Base-by-base conservation (phyloP, 2,329 filamentous ascomycete species). In the Clarireedia homoeocarpa region DNA sequence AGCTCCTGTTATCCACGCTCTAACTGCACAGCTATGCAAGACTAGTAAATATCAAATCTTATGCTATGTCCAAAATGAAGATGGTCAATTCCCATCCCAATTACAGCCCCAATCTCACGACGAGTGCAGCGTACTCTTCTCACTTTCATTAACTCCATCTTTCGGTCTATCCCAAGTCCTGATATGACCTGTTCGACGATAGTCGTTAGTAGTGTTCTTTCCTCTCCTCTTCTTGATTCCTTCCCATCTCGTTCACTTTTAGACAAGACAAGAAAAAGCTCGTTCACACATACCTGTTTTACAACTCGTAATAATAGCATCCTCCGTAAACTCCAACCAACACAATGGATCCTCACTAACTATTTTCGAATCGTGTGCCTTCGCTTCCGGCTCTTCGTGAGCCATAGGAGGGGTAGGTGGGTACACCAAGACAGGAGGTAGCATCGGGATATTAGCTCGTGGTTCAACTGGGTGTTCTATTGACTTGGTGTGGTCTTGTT, bases 291-390 rank as follows among this genome's bases (percentile, higher is more conserved):
- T 76, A 95, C 92, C 92, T 73, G 85, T 88, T 69, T 90, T 88
- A 73, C 91, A 96, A 63, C 89, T 90, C 38, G 91, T 96, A 67
- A 97, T 85, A 63, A 99, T 96, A 61, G 87, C 87, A 65, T 95
- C 86, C 69, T 96, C 87, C 54, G 92, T 91, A 66, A 99, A 99
- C n/a, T 85, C 88, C 40, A 99, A 73, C 86, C 91, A 96, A 70
- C 84, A 89, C 47, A 95, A 77, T 53, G 91, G 91, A 71, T 97
- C 90, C 59, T 85, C 83, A 70, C 96, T 91, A 38, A 96, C 83
- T 12, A 81, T 76, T 71, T 96, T 96, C 15, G 53, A 40, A 30
- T 48, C 42, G 14, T 46, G 42, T 5, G 6, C 7, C 14, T 24
- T 46, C 23, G 42, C 42, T 24, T 46, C 42, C 12, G 42, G 42